These are phyloP conservation scores for Coniosporium apollinis DNA, from an alignment of 495 filamentous ascomycete species.

Conservation along the genomic window DNA sequence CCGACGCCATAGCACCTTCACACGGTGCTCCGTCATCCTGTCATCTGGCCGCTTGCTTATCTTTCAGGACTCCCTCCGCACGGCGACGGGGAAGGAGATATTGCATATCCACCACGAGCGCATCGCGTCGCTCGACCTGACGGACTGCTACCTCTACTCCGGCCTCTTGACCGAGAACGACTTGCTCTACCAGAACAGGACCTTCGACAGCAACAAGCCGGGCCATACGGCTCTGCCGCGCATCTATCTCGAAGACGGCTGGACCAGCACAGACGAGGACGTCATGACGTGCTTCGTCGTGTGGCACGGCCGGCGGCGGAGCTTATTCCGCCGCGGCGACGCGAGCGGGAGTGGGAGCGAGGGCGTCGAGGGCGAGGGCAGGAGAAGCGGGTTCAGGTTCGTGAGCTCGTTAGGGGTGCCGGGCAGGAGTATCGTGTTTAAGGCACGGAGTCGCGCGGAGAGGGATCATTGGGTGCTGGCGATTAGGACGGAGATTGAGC, in stretches of 20 bases:
- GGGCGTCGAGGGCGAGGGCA: constrained; percentile 23
- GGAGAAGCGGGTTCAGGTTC: constrained; percentile 12
- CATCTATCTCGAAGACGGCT: constrained; percentile 46
- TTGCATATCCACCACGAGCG: constrained; percentile 47
- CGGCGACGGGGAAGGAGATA: constrained; percentile 37
- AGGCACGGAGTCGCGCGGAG: constrained; percentile 51
- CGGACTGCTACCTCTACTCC: constrained; percentile 57
- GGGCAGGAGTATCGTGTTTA: constrained; percentile 54
- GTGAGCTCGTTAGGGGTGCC: constrained; percentile 36
- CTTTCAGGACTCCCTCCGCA: constrained; percentile 44
- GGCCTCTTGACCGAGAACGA: constrained; percentile 51
- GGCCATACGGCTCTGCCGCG: constrained; percentile 47
- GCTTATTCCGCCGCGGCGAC: constrained; percentile 32
- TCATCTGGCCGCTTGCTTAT: constrained; percentile 45
- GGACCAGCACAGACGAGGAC: constrained; percentile 54
- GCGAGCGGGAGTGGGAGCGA: constrained; percentile 13
- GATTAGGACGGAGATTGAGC: constrained; percentile 57
- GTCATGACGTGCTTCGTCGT: constrained; percentile 56
- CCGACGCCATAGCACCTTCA: constrained; percentile 45
- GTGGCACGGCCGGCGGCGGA: constrained; percentile 48
- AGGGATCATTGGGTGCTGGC: constrained; percentile 63
- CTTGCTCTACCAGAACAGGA: constrained; percentile 50
- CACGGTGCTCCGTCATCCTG: constrained; percentile 44
- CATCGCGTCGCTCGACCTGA: constrained; percentile 40
- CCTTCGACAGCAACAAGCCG: constrained; percentile 51